Base-by-base conservation (phyloP, 257 asterid species). In the Knoxia roxburghii region DNA sequence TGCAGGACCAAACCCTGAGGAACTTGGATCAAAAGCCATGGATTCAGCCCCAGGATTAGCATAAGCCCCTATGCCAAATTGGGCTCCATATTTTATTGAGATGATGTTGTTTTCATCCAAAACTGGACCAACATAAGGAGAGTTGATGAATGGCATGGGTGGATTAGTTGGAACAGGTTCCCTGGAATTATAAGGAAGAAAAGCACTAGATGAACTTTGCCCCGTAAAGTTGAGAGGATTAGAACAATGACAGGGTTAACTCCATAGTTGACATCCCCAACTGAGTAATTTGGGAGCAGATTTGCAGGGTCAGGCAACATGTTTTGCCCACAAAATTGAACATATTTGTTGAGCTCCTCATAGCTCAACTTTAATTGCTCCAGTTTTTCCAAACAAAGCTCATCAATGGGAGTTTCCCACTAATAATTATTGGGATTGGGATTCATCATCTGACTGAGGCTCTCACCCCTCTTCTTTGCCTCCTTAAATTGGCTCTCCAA, bases 331-430 rank as follows among this genome's bases (percentile, higher is more conserved):
- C 54, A 52, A 14, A 24, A 15, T 20, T 24, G 46, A n/a, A 61
- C 58, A 0, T 48, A 48, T 26, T 45, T 33, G 15, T 46, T 27
- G 18, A 76, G 57, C 0, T 13, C 32, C 12, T 71, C 54, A 67
- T 65, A 11, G 8, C 74, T 71, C 7, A 21, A 60, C 15, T 51
- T 67, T 43, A 76, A 5, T 0, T 45, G 32, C 50, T 61, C 53
- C 29, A 76, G 68, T 33, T 76, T 73, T 30, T 48, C 54, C 8
- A 72, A 48, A 26, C 50, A 43, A 21, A 76, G 73, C 55, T 56
- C 71, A 15, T 63, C 49, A 2, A 58, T 18, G 3, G 74, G 77
- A 18, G 53, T 45, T 56, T 72, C 74, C 80, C 74, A 70, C 90
- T 87, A 77, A 2, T 37, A 51, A 45, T 52, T 62, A 27, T 14